These are phyloP conservation scores for Mortierella sp. DNA, from an alignment of 371 early-diverging fungal species.

Conservation along the genomic window DNA sequence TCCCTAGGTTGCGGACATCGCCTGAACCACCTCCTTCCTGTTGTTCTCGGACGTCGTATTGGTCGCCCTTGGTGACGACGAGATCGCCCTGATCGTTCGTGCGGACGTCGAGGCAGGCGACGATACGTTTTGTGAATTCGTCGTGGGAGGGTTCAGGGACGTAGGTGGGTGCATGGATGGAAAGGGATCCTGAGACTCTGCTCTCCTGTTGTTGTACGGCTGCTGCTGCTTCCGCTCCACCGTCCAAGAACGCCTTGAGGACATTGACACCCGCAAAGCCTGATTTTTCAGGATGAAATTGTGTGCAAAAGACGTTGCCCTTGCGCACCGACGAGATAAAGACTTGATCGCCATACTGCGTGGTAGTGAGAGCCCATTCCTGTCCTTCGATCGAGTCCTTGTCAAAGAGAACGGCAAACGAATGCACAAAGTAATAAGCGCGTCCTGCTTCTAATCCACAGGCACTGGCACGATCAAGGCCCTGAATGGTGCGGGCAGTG, in stretches of 20 bases:
- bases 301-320: constrained; percentile 93
- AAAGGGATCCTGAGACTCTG: constrained; percentile 21
- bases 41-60: constrained; percentile 96
- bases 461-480: constrained; percentile 26
- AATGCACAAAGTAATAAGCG: constrained; percentile 97
- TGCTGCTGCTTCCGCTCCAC: constrained; percentile 24
- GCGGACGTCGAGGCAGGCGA: constrained; percentile 97
- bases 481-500: constrained; percentile 58
- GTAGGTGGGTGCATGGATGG: constrained; percentile 20
- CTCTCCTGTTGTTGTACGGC: constrained; percentile 11
- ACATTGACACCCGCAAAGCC: constrained; percentile 89
- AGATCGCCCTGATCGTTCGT: constrained; percentile 95
- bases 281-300: constrained; percentile 98
- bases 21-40: constrained; percentile 59
- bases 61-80: constrained; percentile 98
- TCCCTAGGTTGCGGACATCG: constrained; percentile 95
- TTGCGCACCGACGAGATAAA: constrained; percentile 87
- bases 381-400: constrained; percentile 58
- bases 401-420: constrained; percentile 83
- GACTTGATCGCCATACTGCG: constrained; percentile 87
- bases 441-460: constrained; percentile 60
- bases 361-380: constrained; percentile 79
- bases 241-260: constrained; percentile 82
- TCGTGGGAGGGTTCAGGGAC: constrained; percentile 57
- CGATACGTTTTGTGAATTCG: constrained; percentile 86